These are phyloP conservation scores for Heterobasidion parviporum DNA, from an alignment of 1,284 basidiomycete genomes.

Conservation along the genomic window DNA sequence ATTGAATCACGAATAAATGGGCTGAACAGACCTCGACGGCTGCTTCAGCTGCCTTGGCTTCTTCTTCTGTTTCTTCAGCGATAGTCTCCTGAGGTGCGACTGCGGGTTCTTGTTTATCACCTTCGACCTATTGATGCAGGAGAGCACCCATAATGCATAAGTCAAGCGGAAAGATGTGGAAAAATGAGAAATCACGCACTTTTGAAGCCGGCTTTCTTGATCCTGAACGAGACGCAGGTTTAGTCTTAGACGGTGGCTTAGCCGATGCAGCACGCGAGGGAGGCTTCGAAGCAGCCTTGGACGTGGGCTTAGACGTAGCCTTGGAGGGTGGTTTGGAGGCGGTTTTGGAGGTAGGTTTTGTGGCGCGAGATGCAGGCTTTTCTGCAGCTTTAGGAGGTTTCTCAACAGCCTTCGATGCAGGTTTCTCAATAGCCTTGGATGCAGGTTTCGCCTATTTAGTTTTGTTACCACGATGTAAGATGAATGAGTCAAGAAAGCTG, in stretches of 20 bases:
- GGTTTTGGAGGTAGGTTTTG: slow-evolving; percentile 17
- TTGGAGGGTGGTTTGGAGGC: slow-evolving; percentile 9
- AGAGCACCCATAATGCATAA: neutral
- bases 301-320: slow-evolving; percentile 1
- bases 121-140: slow-evolving; percentile 1
- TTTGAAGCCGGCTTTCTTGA: slow-evolving; percentile 8
- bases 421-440: slow-evolving; percentile 18
- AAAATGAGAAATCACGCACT: neutral
- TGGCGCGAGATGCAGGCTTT: slow-evolving; percentile 17
- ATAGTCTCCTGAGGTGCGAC: slow-evolving; percentile 5
- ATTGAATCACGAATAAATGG: neutral
- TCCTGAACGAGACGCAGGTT: slow-evolving; percentile 5
- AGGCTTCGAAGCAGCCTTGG: slow-evolving; percentile 10
- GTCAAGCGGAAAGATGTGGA: neutral
- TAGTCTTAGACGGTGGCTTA: slow-evolving; percentile 12
- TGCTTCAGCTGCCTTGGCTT: slow-evolving; percentile 7
- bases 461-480: slow-evolving; percentile 2
- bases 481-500: neutral
- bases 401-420: slow-evolving; percentile 16
- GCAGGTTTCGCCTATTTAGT: slow-evolving; percentile 19
- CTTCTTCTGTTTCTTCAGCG: slow-evolving; percentile 7
- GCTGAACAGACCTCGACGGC: slow-evolving; percentile 4
- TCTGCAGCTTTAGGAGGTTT: slow-evolving; percentile 20
- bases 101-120: neutral
- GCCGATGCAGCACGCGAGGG: neutral